A percentile compares a stretch with the other conserved stretches of the same genome.
phyloP scores from a whole-genome alignment of 2,329 filamentous ascomycete genomes.

The Alternaria brassicicola region DNA sequence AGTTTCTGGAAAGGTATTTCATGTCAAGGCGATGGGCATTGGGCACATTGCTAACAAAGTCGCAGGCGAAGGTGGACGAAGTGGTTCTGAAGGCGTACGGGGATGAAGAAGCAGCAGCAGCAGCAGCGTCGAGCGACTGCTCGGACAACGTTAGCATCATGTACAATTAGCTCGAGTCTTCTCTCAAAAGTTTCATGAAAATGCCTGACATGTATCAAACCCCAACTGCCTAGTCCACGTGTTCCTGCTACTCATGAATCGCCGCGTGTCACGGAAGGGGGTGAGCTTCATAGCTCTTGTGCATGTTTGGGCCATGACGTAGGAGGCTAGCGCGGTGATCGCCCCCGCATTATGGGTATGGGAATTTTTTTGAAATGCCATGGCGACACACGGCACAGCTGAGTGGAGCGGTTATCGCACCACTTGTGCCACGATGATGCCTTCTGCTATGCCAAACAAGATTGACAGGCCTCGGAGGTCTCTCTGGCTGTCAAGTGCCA shows the following conservation, averaged over 20 bases:
- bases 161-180: conserved; percentile 7
- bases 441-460: background rate
- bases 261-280: background rate
- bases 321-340: conserved; percentile 8
- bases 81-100: conserved; percentile 19
- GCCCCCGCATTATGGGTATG: conserved; percentile 23
- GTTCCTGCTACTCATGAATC: background rate
- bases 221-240: background rate
- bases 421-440: background rate
- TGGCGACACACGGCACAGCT: conserved; percentile 15
- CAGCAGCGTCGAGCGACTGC: background rate
- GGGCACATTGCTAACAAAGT: conserved; percentile 12
- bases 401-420: background rate
- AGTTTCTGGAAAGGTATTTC: conserved; percentile 50
- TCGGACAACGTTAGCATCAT: background rate
- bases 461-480: background rate
- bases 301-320: conserved; percentile 24
- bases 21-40: background rate
- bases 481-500: background rate
- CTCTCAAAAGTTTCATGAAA: background rate
- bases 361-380: conserved; percentile 38
- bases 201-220: background rate
- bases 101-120: background rate
- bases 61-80: conserved; percentile 37
- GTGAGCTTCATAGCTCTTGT: conserved; percentile 22